Evolutionary conservation across 129 eudicot species (phyloP), one percentile per base, ranked within the genome.

Genomic region (Scalesia atractyloides): DNA sequence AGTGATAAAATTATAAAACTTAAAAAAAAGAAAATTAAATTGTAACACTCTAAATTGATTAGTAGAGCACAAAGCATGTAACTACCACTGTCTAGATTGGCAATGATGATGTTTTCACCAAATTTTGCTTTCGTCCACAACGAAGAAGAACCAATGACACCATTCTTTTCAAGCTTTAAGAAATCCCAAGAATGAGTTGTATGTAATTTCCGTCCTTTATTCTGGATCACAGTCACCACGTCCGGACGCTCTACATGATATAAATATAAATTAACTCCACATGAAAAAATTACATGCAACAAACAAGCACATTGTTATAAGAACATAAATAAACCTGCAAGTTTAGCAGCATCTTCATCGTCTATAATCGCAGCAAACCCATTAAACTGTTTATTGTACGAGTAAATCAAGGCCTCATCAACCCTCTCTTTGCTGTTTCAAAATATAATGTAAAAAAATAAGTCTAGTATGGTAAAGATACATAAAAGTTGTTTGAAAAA

Each of bases 171-270:
- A 8, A 92, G 85, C 64, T 71, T 63, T 7, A 92, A 78, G 64
- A 92, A 92, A 19, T 70, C 80, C 98, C 98, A 92, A 0, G 98
- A 86, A 56, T 63, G 94, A 5, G 96, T 89, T 43, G 98, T 92
- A 81, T 92, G 98, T 58, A 92, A 50, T 4, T 80, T 83, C n/a
- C 43, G 60, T 8, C 78, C 86, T 76, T 64, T 64, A 68, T 82
- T 81, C 66, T 50, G 62, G 48, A 92, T 79, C 18, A 92, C 79
- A 1, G 96, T 86, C 16, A 87, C 81, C 48, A 92, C 98, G 47
- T 80, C 81, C 5, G 95, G 90, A 76, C 84, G 95, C 69, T 79
- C 97, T 91, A 64, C 57, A 59, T 24, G 12, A 78, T 66, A 43
- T 56, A 8, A 36, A 22, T 39, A 1, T 54, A 11, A 17, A 3